These are phyloP conservation scores for Salvia sclarea DNA, from an alignment of 305 asterid genomes.

Conservation along the genomic window DNA sequence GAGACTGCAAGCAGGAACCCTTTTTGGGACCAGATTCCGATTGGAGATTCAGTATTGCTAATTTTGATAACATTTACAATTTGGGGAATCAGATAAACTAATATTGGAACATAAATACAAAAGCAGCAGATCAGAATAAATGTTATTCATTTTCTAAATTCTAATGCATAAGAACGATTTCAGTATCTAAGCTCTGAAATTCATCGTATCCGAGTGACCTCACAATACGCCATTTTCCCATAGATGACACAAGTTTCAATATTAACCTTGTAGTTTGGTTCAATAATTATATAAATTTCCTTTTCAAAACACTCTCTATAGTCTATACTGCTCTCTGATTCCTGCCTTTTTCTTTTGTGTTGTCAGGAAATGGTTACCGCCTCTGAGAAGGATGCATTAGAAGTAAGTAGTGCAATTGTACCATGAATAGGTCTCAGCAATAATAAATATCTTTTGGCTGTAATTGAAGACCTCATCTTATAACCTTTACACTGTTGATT, in stretches of 20 bases:
- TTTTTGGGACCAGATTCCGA: slow-evolving; percentile 9
- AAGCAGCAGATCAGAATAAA: background rate
- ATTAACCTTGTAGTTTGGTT: slow-evolving; percentile 5
- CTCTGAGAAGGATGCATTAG: slow-evolving; percentile 51
- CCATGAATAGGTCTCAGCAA: slow-evolving; percentile 1
- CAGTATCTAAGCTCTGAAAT: slow-evolving; percentile 1
- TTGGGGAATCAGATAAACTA: background rate
- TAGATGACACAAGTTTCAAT: background rate
- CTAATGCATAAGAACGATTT: background rate
- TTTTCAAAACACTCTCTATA: background rate
- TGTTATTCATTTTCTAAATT: background rate
- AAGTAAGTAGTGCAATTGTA: slow-evolving; percentile 49
- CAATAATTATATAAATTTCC: slow-evolving; percentile 18
- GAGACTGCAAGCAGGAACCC: slow-evolving; percentile 20
- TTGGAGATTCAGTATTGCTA: slow-evolving; percentile 2
- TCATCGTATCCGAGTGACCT: slow-evolving; percentile 10
- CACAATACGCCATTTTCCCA: slow-evolving; percentile 1
- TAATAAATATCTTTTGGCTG: slow-evolving; percentile 7
- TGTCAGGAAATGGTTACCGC: slow-evolving; percentile 81
- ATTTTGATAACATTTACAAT: slow-evolving; percentile 5
- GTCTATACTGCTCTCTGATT: background rate
- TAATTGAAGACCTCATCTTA: slow-evolving; percentile 2
- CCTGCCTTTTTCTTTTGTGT: slow-evolving; percentile 21
- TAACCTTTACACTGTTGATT: slow-evolving; percentile 8
- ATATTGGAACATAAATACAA: background rate